Base-by-base conservation (phyloP, 2,329 filamentous ascomycete genomes). In the Xylaria sp. region DNA sequence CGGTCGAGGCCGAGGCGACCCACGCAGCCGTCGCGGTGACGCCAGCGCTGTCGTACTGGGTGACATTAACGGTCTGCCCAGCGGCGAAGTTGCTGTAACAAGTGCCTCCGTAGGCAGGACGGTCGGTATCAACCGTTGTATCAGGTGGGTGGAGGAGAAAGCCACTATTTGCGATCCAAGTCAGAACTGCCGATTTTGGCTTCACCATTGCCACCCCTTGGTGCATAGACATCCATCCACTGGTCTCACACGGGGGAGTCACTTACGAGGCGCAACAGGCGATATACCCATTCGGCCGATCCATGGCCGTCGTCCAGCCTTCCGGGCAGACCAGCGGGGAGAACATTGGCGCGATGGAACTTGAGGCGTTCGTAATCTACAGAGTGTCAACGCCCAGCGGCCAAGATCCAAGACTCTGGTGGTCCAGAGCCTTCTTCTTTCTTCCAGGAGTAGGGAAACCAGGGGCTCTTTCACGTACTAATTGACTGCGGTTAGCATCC, bases 251-350 rank as follows among this genome's bases (percentile, higher is more conserved):
- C 8, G 11, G 7, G n/a, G 16, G 24, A 45, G 34, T 42, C 4
- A 61, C 60, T 52, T 58, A 63, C 60, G 52, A 56, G n/a, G 54
- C 52, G 42, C 60, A 63, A 39, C 60, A 63, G 18, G 60, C 60
- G n/a, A 63, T 61, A 44, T 63, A 63, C 18, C 54, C 56, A 44
- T 59, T 60, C 2, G 48, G 7, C 56, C 58, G 57, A 9, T 48
- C 47, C 39, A 19, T 42, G 8, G 47, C 54, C 7, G 56, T 39
- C 13, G 26, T 47, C 60, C 60, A 63, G 19, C 54, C 52, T 29
- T 53, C 13, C 4, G 58, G 60, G 22, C 60, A 61, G 18, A 61
- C 54, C 11, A 63, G 21, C 9, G 60, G 60, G 16, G 55, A 59
- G 29, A 63, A 58, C 43, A 63, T 43, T 13, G 60, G 60, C 16